These are phyloP conservation scores for Fomitopsis pinicola DNA, from an alignment of 1,284 basidiomycete species.

Conservation along the genomic window DNA sequence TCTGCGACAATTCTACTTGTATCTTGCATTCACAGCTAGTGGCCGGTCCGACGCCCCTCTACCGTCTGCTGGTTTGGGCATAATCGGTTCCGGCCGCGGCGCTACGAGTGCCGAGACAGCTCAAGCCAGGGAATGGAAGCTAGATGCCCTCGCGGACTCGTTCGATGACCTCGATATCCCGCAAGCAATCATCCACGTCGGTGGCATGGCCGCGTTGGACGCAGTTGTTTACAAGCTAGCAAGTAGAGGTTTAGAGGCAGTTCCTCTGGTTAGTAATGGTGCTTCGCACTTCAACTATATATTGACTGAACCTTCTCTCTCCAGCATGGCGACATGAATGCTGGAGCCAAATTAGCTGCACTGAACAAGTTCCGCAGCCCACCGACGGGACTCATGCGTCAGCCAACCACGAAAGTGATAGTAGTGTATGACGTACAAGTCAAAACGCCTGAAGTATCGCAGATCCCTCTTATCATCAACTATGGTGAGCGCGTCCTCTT, in stretches of 20 bases:
- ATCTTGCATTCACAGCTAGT: conserved; percentile 86
- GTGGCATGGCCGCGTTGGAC: conserved; percentile 81
- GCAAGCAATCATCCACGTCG: conserved; percentile 88
- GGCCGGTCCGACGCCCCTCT: conserved; percentile 62
- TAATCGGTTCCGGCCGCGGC: conserved; percentile 85
- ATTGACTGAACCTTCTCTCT: neutral
- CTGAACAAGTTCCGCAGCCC: conserved; percentile 75
- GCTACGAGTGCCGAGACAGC: conserved; percentile 78
- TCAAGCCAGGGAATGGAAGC: conserved; percentile 94
- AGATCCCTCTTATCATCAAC: conserved; percentile 89
- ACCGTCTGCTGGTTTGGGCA: conserved; percentile 69
- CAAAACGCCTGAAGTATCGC: conserved; percentile 84
- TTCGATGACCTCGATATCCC: conserved; percentile 85
- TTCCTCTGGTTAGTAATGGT: conserved; percentile 62
- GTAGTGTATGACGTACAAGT: conserved; percentile 91
- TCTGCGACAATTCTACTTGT: conserved; percentile 89
- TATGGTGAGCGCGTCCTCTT: conserved; percentile 53
- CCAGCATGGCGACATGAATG: conserved; percentile 85
- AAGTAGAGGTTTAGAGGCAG: conserved; percentile 78
- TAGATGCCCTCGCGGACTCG: conserved; percentile 91
- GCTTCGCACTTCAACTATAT: neutral
- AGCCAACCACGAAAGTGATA: conserved; percentile 65
- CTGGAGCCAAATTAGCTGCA: conserved; percentile 74
- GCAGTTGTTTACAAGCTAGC: conserved; percentile 88
- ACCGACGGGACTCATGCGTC: conserved; percentile 52